phyloP scores from a whole-genome alignment of 1,284 basidiomycete species.

The Irpex sp. region DNA sequence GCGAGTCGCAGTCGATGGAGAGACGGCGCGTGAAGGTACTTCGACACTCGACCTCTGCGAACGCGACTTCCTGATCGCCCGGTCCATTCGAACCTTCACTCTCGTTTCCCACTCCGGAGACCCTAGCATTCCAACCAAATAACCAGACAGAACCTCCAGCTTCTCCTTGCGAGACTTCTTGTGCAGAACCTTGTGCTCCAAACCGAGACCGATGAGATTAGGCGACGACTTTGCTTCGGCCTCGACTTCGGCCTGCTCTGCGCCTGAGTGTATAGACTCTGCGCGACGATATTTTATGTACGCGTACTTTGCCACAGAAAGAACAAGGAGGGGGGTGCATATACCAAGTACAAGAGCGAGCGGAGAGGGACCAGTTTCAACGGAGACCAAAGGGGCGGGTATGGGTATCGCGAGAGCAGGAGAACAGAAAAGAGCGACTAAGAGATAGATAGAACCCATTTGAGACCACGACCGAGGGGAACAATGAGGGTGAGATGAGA shows the following conservation, averaged over 20 bases:
- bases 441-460: background rate
- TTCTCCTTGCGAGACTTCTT: background rate
- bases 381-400: background rate
- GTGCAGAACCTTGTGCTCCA: background rate
- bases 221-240: conserved; percentile 1
- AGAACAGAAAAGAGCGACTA: conserved; percentile 1
- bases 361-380: background rate
- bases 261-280: conserved; percentile 10
- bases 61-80: conserved; percentile 1
- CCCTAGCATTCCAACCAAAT: conserved; percentile 15
- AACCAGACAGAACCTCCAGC: conserved; percentile 5
- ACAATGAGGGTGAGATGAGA: background rate
- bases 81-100: conserved; percentile 8
- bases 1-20: background rate
- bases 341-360: conserved; percentile 8
- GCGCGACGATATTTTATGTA: conserved; percentile 15
- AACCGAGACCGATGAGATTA: conserved; percentile 5
- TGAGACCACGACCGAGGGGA: background rate
- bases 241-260: background rate
- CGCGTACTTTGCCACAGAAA: conserved; percentile 8
- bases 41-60: background rate
- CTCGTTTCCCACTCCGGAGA: conserved; percentile 18
- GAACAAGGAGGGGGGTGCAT: conserved; percentile 10
- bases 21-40: background rate
- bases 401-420: background rate